These are phyloP conservation scores for Telopea speciosissima DNA, from an alignment of 177 flowering plant genomes.

Conservation along the genomic window DNA sequence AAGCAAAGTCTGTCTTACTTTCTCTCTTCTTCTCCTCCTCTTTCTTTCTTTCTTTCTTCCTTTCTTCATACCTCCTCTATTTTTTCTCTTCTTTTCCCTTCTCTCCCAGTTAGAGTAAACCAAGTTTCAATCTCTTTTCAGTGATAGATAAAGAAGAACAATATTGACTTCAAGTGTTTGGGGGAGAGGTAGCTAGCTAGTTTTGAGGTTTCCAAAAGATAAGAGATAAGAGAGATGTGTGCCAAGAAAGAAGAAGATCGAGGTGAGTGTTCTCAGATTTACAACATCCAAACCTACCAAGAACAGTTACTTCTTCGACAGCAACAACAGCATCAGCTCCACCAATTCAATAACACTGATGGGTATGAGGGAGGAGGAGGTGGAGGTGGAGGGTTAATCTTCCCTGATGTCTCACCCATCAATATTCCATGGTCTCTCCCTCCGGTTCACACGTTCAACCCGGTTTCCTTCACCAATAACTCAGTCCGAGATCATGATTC, in stretches of 20 bases:
- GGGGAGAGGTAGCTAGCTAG: no score
- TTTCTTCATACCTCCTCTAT: neutral
- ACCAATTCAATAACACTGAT: slow-evolving; percentile 12
- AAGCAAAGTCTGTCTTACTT: slow-evolving; percentile 22
- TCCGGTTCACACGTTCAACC: slow-evolving; percentile 39
- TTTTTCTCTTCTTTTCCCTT: neutral
- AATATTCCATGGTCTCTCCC: slow-evolving; percentile 65
- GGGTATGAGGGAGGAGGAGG: slow-evolving; percentile 12
- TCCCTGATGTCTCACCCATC: slow-evolving; percentile 43
- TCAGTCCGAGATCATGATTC: slow-evolving; percentile 36
- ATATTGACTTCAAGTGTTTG: neutral
- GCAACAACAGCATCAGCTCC: slow-evolving; percentile 38
- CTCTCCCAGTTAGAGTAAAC: slow-evolving; percentile 11
- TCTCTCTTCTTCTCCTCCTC: neutral
- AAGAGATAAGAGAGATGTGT: slow-evolving; percentile 30
- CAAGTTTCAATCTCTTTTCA: slow-evolving; percentile 11
- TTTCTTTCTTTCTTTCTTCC: neutral
- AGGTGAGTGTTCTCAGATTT: slow-evolving; percentile 39
- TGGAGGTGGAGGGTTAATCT: slow-evolving; percentile 22
- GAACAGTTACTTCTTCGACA: slow-evolving; percentile 38
- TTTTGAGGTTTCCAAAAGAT: no score
- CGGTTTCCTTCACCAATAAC: slow-evolving; percentile 24
- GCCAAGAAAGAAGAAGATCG: slow-evolving; percentile 43
- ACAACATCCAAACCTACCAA: slow-evolving; percentile 40
- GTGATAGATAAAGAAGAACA: neutral